Evolutionary conservation across 2,329 filamentous ascomycete genomes (phyloP).

Genomic region (Sclerotinia minor): DNA sequence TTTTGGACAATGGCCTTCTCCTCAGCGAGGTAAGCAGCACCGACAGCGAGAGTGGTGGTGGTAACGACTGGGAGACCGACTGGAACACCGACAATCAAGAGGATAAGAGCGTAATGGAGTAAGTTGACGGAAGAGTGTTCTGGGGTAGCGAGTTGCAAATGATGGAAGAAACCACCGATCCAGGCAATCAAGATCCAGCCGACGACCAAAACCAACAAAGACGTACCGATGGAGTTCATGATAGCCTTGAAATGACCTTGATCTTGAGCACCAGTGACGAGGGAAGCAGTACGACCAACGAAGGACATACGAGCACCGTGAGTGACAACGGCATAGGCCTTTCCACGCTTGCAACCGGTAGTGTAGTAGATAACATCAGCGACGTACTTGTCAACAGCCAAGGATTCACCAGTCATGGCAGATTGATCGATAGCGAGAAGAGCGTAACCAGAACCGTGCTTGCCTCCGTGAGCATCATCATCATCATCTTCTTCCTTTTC

Average conservation of each 20-base stretch:
- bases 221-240: conserved; percentile 78
- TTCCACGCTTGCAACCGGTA: conserved; percentile 78
- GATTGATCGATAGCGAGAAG: conserved; percentile 75
- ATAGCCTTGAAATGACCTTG: conserved; percentile 79
- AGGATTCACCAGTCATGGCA: conserved; percentile 78
- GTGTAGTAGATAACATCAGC: conserved; percentile 76
- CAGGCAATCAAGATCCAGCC: conserved; percentile 74
- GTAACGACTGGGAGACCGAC: conserved; percentile 79
- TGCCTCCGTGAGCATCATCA: conserved; percentile 54
- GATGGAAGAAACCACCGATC: conserved; percentile 78
- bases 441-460: conserved; percentile 59
- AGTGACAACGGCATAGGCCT: conserved; percentile 68
- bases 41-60: conserved; percentile 74
- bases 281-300: conserved; percentile 72
- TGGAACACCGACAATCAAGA: conserved; percentile 76
- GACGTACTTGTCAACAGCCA: conserved; percentile 78
- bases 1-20: conserved; percentile 80
- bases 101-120: conserved; percentile 67
- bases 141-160: conserved; percentile 62
- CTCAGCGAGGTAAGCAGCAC: conserved; percentile 74
- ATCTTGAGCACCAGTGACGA: conserved; percentile 74
- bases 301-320: conserved; percentile 71
- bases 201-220: conserved; percentile 73
- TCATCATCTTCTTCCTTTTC: conserved; percentile 55
- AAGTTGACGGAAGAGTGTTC: conserved; percentile 61